Evolutionary conservation across 192 early-diverging fungal genomes (phyloP), one percentile per base, ranked within the genome.

Genomic region (Coemansia sp.): DNA sequence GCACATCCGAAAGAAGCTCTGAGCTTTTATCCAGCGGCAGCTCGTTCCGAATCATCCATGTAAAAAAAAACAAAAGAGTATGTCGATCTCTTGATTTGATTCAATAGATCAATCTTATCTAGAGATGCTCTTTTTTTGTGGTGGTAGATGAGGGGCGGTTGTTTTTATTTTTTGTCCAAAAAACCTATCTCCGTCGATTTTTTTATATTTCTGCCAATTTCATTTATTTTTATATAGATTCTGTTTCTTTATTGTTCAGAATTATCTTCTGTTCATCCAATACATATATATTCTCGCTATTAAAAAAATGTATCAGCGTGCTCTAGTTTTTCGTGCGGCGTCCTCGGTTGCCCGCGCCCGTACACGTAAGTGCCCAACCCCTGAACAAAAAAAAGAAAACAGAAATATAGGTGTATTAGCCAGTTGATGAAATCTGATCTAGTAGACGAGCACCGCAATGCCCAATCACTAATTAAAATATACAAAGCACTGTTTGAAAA

Each of bases 221-320:
- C 49, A 50, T 5, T 16, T 28, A 20, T 18, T 54, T 70, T 71
- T 55, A 61, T 16, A 63, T 36, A 16, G 12, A 12, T 45, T 66
- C 12, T n/a, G 50, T 28, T 58, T 66, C 34, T 20, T 58, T 60
- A 55, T 56, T 40, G 4, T 55, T 29, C 8, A 68, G 17, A 54
- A 18, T 31, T n/a, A n/a, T n/a, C n/a, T 4, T n/a, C 8, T 31
- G 4, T 49, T 49, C 38, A 2, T 49, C 30, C 16, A 16, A 16
- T 14, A 45, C n/a, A 45, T 45, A 12, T 45, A 45, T 45, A 45
- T 14, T 7, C 10, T 45, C 16, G 2, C 11, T 2, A 33, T 5
- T 7, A 54, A 55, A 52, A 58, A 56, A 62, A 81, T 81, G 78
- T 72, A 72, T 22, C 78, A 64, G 61, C 78, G 78, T 64, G 48